Evolutionary conservation across 768 basidiomycete genomes (phyloP), one percentile per base, ranked within the genome.

Genomic region (Pholiota conissans): DNA sequence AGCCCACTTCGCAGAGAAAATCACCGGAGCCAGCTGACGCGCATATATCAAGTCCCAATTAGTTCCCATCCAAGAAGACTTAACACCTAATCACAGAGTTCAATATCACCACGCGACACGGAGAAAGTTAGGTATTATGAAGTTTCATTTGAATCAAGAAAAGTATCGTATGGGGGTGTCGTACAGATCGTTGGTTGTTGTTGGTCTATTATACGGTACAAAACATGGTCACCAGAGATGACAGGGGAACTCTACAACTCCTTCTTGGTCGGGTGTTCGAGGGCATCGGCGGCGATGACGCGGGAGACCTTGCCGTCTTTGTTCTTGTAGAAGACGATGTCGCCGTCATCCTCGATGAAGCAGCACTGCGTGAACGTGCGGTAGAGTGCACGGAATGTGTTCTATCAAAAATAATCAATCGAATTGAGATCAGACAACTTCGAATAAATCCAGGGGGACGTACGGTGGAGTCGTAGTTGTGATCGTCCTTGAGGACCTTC

Each of bases 321-420:
- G 65, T 85, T 81, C 70, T 81, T 84, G 72, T 84, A 85, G 67
- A 87, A 86, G 0, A 86, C 74, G 57, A 86, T 79, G 48, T 80
- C 78, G 10, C 84, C 85, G 24, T 85, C 77, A 50, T 86, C 84
- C 65, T 87, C 85, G 46, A 86, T 80, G 70, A 85, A 86, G 57
- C 75, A 75, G 69, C 86, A 86, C 61, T 84, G 69, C 0, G 80
- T 83, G 69, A 86, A 86, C 4, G 82, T 77, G 40, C 84, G 77
- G 63, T 82, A 86, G 11, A 86, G 77, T 3, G 84, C 83, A 16
- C 79, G 76, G 73, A 86, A 84, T 3, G 80, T 74, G 62, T 82
- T 83, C 80, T 84, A 22, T 22, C 8, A 57, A 16, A 50, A 49
- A 3, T 29, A 39, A n/a, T 27, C 22, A 20, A 16, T 24, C n/a